A percentile compares a stretch with the other conserved stretches of the same genome.
These are phyloP conservation scores for Alternaria panax DNA, from an alignment of 2,329 filamentous ascomycete species.

Conservation along the genomic window DNA sequence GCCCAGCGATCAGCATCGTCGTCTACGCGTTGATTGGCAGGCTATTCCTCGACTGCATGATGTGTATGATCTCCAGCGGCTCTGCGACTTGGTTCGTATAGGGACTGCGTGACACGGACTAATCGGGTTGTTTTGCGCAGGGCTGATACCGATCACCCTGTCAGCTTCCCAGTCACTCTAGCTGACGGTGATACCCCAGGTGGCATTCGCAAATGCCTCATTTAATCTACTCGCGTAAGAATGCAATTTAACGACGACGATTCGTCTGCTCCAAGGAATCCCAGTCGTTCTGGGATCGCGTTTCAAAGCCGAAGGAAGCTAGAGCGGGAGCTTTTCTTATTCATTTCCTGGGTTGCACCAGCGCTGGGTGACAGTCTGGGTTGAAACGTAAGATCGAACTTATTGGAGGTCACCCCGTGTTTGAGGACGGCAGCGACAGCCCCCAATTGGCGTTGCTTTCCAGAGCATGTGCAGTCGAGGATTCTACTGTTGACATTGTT, in stretches of 20 bases:
- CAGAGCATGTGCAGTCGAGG: slow-evolving; percentile 2
- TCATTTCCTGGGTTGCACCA: slow-evolving; percentile 16
- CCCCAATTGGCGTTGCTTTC: slow-evolving; percentile 32
- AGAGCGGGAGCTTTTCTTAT: slow-evolving; percentile 20
- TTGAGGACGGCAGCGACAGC: slow-evolving; percentile 27
- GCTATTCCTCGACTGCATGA: slow-evolving; percentile 8
- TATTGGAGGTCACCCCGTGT: slow-evolving; percentile 23
- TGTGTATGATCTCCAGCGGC: slow-evolving; percentile 24
- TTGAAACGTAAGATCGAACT: slow-evolving; percentile 27
- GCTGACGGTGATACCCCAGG: slow-evolving; percentile 1
- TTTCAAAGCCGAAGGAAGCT: slow-evolving; percentile 23
- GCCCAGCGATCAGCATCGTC: slow-evolving; percentile 4
- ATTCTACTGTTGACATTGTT: slow-evolving; percentile 17
- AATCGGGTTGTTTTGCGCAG: slow-evolving; percentile 26
- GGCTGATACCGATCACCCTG: slow-evolving; percentile 35
- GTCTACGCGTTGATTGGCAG: slow-evolving; percentile 7
- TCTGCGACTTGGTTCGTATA: slow-evolving; percentile 38
- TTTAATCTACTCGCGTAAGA: slow-evolving; percentile 18
- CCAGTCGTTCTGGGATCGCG: slow-evolving; percentile 12
- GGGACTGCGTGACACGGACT: slow-evolving; percentile 30
- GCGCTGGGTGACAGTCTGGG: slow-evolving; percentile 12
- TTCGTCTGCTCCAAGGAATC: slow-evolving; percentile 4
- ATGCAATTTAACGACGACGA: slow-evolving; percentile 8
- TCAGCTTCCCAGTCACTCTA: slow-evolving; percentile 6
- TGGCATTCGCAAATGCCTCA: slow-evolving; percentile 2